Percentiles rank a stretch among this genome's conserved stretches.
Evolutionary conservation across 139 green algal genomes (phyloP).

Genomic region (Chlamydomonas schloesseri): DNA sequence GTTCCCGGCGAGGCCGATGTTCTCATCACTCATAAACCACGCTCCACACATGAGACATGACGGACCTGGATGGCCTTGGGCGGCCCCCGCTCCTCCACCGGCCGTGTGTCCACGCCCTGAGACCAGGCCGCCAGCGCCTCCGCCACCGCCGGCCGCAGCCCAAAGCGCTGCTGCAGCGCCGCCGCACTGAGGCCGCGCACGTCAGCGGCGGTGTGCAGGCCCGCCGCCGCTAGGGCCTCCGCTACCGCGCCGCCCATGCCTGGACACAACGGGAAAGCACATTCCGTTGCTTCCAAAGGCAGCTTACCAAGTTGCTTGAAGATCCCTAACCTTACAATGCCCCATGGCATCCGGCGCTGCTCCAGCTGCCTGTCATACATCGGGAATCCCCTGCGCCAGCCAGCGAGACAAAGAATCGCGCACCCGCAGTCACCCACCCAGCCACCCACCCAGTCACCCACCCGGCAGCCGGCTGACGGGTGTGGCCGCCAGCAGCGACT

Average conservation of each 20-base stretch:
- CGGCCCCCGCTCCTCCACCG: slow-evolving; percentile 17
- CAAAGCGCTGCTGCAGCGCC: background rate
- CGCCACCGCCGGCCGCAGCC: slow-evolving; percentile 1
- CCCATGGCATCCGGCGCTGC: no score
- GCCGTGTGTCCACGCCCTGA: background rate
- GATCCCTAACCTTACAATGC: no score
- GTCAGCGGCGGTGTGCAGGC: background rate
- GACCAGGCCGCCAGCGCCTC: background rate
- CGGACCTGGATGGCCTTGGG: slow-evolving; percentile 29
- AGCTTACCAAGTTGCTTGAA: no score
- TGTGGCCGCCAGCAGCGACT: slow-evolving; percentile 39
- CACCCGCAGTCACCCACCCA: no score
- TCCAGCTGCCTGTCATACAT: no score
- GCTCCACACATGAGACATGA: no score
- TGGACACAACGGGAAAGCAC: background rate
- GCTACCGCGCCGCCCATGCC: background rate
- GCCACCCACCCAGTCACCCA: no score
- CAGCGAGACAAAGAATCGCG: no score
- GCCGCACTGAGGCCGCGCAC: background rate
- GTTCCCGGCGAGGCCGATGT: no score
- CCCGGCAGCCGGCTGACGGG: slow-evolving; percentile 60
- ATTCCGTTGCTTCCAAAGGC: no score
- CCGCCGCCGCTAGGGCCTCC: background rate
- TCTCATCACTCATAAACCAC: no score
- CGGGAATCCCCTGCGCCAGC: no score